These are phyloP conservation scores for Claviceps africana DNA, from an alignment of 2,329 filamentous ascomycete species.

Conservation along the genomic window DNA sequence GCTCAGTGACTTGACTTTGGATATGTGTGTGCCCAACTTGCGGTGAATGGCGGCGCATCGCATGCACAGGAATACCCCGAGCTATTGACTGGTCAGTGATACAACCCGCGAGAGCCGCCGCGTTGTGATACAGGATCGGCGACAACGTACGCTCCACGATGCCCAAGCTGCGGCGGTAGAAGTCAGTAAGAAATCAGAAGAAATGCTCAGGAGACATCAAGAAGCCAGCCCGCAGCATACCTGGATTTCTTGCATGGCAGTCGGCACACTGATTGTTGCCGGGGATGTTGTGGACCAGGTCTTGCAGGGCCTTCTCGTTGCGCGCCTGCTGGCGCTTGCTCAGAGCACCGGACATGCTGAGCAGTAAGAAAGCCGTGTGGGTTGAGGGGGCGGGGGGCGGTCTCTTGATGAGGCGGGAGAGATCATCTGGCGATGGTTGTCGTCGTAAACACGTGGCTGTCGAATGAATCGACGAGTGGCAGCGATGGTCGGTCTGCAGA, in stretches of 20 bases:
- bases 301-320: slow-evolving; percentile 84
- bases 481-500: neutral
- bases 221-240: slow-evolving; percentile 33
- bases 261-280: slow-evolving; percentile 93
- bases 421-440: neutral
- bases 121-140: neutral
- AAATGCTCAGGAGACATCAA: neutral
- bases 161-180: slow-evolving; percentile 69
- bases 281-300: slow-evolving; percentile 66
- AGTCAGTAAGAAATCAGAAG: slow-evolving; percentile 15
- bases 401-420: neutral
- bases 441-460: neutral
- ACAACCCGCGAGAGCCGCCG: neutral
- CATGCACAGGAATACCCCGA: slow-evolving; percentile 96
- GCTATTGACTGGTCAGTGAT: slow-evolving; percentile 30
- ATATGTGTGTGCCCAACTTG: slow-evolving; percentile 93
- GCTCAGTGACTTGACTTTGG: slow-evolving; percentile 95
- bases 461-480: neutral
- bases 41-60: slow-evolving; percentile 90
- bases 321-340: slow-evolving; percentile 97
- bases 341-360: slow-evolving; percentile 54
- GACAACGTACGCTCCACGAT: slow-evolving; percentile 67
- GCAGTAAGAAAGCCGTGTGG: neutral
- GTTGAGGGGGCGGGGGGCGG: neutral
- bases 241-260: slow-evolving; percentile 81